Evolutionary conservation across 192 early-diverging fungal genomes (phyloP), one percentile per base, ranked within the genome.

Genomic region (Umbelopsis isabellina): DNA sequence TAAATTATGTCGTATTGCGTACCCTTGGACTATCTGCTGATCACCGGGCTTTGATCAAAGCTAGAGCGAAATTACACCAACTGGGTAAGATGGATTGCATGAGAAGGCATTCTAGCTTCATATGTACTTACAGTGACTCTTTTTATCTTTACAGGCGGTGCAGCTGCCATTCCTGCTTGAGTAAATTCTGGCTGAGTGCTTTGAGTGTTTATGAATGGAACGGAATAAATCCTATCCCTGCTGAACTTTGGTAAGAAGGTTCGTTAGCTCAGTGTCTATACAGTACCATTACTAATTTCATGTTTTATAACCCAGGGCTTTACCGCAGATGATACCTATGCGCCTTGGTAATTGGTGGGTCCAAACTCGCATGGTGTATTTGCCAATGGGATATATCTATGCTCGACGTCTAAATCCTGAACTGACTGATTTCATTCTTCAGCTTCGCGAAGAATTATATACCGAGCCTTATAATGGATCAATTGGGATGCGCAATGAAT

Each of bases 101-200:
- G 2, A 2, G 7, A 37, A 4, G 35, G 2, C 35, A 37, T 37
- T 37, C 7, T 7, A 37, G 35, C 3, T 37, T 37, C n/a, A n/a
- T n/a, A n/a, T n/a, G n/a, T n/a, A n/a, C n/a, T n/a, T n/a, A n/a
- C n/a, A n/a, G n/a, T n/a, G n/a, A n/a, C n/a, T n/a, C n/a, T n/a
- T n/a, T n/a, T n/a, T n/a, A n/a, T n/a, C n/a, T n/a, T 37, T 37
- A 18, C 55, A 86, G 92, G 96, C 48, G 92, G 96, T 46, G 94
- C 98, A 15, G 80, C 82, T 2, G 93, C 89, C 45, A 85, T 88
- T n/a, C 94, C 98, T 47, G 88, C 95, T 25, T 99, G 98, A 96
- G 96, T 21, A 99, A 99, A 78, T 97, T 99, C 79, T 99, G 98
- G 98, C 89, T 99, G 11, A 76, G 92, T 21, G 85, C 91, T 21